Evolutionary conservation across 1,139 yeast species (phyloP).

Genomic region (Wickerhamomyces sp.): DNA sequence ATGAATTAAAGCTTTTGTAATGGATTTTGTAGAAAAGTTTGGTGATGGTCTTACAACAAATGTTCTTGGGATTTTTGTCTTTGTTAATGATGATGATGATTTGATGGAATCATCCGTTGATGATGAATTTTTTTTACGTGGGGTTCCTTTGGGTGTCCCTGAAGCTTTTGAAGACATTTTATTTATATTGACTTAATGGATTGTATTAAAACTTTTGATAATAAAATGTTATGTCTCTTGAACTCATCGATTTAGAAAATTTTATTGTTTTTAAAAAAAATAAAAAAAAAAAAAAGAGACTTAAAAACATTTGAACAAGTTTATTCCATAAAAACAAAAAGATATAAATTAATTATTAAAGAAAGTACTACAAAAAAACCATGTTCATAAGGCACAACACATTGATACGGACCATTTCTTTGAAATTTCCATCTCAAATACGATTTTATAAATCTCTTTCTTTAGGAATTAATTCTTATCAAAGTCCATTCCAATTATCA

Average conservation of each 20-base stretch:
- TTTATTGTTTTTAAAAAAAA: too few species aligned
- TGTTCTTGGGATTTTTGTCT: slow-evolving; percentile 33
- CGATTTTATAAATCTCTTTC: background rate
- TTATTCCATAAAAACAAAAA: background rate
- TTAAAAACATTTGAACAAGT: too few species aligned
- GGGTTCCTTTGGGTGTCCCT: slow-evolving; percentile 12
- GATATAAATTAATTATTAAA: too few species aligned
- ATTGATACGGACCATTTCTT: background rate
- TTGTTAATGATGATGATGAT: slow-evolving; percentile 19
- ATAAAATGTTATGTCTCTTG: too few species aligned
- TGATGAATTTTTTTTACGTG: slow-evolving; percentile 24
- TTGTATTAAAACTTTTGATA: too few species aligned
- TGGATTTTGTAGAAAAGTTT: slow-evolving; percentile 29
- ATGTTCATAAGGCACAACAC: background rate
- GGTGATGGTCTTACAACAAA: slow-evolving; percentile 58
- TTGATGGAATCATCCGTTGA: slow-evolving; percentile 14
- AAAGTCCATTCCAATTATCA: background rate
- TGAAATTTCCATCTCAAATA: background rate
- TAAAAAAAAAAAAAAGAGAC: too few species aligned
- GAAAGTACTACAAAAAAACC: too few species aligned
- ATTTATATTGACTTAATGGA: too few species aligned
- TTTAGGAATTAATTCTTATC: background rate
- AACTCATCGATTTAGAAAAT: background rate
- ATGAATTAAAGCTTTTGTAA: slow-evolving; percentile 43
- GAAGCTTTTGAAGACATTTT: background rate